Evolutionary conservation across 371 early-diverging fungal species (phyloP).

Genomic region (Lichtheimia hyalospora): DNA sequence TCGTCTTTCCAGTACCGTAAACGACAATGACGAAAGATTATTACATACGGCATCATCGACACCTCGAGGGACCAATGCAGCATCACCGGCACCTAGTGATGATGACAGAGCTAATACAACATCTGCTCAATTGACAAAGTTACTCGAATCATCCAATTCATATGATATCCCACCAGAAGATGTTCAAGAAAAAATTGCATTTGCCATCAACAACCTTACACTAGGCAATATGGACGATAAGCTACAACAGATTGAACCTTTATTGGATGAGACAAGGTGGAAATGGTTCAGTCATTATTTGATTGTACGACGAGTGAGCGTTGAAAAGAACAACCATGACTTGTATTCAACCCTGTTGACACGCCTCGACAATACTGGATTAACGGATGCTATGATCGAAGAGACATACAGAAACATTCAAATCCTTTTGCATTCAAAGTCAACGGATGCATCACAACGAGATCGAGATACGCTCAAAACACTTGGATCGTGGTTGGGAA

Average conservation of each 20-base stretch:
- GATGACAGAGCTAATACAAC: background rate
- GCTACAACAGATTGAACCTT: conserved; percentile 74
- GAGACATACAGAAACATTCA: conserved; percentile 88
- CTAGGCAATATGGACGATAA: conserved; percentile 81
- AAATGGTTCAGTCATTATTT: conserved; percentile 93
- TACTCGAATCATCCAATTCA: background rate
- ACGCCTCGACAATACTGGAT: conserved; percentile 52
- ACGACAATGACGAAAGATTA: background rate
- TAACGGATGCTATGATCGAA: conserved; percentile 73
- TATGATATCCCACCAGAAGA: conserved; percentile 58
- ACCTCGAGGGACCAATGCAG: background rate
- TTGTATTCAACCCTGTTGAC: conserved; percentile 83
- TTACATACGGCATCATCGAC: background rate
- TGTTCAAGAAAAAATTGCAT: conserved; percentile 89
- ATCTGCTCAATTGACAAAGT: background rate
- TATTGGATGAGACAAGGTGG: conserved; percentile 66
- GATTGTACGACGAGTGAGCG: conserved; percentile 89
- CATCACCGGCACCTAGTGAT: background rate
- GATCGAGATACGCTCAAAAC: conserved; percentile 91
- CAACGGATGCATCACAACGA: conserved; percentile 78
- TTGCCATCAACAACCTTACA: conserved; percentile 94
- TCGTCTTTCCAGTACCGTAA: conserved; percentile 19
- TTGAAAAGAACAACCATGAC: conserved; percentile 93
- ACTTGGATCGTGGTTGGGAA: conserved; percentile 96
- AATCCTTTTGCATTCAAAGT: conserved; percentile 84